A percentile compares a stretch with the other conserved stretches of the same genome.
Evolutionary conservation across 345 rosid genomes (phyloP).

Genomic region (Melastoma malabathricum): DNA sequence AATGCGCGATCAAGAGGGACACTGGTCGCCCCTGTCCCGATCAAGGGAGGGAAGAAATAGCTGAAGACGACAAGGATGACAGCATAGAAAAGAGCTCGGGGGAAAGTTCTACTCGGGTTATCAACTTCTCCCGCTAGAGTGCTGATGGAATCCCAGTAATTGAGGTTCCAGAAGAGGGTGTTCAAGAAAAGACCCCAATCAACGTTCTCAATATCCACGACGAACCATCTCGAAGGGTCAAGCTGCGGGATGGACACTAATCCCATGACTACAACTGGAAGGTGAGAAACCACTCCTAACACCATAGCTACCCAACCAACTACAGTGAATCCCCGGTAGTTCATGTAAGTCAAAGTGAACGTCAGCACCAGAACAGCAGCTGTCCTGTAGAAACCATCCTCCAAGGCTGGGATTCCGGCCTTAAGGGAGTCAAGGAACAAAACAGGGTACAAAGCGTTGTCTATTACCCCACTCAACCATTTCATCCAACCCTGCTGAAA

Average conservation of each 20-base stretch:
- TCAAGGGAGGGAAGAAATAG: conserved; percentile 19
- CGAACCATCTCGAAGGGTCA: conserved; percentile 23
- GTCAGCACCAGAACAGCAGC: conserved; percentile 15
- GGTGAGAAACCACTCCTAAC: conserved; percentile 20
- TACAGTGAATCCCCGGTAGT: conserved; percentile 22
- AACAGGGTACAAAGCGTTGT: conserved; percentile 25
- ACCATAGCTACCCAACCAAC: conserved; percentile 23
- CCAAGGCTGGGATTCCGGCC: conserved; percentile 17
- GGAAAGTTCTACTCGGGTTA: conserved; percentile 20
- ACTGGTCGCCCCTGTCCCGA: conserved; percentile 16
- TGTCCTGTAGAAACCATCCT: conserved; percentile 16
- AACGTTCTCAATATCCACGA: conserved; percentile 12
- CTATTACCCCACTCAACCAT: conserved; percentile 30
- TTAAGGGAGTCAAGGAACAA: conserved; percentile 24
- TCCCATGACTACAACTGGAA: conserved; percentile 25
- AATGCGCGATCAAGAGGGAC: conserved; percentile 16
- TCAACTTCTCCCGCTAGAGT: conserved; percentile 29
- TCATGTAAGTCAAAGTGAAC: conserved; percentile 16
- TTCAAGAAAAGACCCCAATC: conserved; percentile 21
- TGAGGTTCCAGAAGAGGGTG: conserved; percentile 25
- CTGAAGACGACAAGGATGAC: conserved; percentile 17
- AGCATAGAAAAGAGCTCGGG: conserved; percentile 22
- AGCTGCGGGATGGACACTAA: conserved; percentile 17
- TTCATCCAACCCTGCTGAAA: conserved; percentile 35
- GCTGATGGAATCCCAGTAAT: conserved; percentile 32